Evolutionary conservation across 345 rosid species (phyloP).

Genomic region (Noccaea bulbosa): DNA sequence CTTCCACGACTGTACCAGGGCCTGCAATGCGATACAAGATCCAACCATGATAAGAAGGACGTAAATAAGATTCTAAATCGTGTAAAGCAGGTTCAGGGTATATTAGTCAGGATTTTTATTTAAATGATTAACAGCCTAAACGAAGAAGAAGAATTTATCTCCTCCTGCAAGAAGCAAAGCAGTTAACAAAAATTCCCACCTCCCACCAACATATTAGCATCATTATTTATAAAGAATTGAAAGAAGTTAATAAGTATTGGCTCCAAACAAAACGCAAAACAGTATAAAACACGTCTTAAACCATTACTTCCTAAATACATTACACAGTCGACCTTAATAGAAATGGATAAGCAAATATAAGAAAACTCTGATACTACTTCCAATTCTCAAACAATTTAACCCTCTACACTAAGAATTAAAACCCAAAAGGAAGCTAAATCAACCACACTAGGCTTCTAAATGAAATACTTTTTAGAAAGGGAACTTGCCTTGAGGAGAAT

Average conservation of each 20-base stretch:
- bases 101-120: not conserved
- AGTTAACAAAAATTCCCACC: slow-evolving; percentile 16
- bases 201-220: slow-evolving; percentile 26
- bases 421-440: not conserved
- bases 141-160: slow-evolving; percentile 7
- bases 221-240: not conserved
- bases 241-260: not conserved
- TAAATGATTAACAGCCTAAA: slow-evolving; percentile 11
- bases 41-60: slow-evolving; percentile 27
- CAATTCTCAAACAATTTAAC: slow-evolving; percentile 1
- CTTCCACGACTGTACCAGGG: slow-evolving; percentile 61
- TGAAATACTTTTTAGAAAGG: slow-evolving; percentile 24
- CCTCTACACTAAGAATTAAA: slow-evolving; percentile 18
- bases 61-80: not conserved
- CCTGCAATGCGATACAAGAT: slow-evolving; percentile 49
- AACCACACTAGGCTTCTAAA: not conserved
- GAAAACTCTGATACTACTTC: slow-evolving; percentile 25
- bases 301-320: slow-evolving; percentile 6
- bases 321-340: not conserved
- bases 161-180: slow-evolving; percentile 29
- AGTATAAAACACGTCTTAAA: slow-evolving; percentile 5
- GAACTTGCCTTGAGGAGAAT: slow-evolving; percentile 61
- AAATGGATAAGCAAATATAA: slow-evolving; percentile 4
- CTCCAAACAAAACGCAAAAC: slow-evolving; percentile 19
- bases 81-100: slow-evolving; percentile 21